Base-by-base conservation (phyloP, 1,284 basidiomycete genomes). In the Rhodotorula sp. region DNA sequence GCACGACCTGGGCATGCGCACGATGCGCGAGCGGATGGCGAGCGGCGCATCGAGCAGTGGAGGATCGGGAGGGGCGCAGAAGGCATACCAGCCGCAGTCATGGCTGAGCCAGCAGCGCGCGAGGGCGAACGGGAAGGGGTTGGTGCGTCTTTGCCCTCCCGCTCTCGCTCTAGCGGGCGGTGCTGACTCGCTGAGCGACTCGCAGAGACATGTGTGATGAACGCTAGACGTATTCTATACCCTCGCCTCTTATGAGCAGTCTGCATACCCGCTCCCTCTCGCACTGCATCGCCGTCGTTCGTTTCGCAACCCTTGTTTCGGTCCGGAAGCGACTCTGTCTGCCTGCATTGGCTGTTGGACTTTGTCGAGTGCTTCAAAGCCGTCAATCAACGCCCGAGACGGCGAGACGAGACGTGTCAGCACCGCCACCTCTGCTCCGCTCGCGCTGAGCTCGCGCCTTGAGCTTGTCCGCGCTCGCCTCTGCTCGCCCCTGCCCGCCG, bases 1-100 rank as follows among this genome's bases (percentile, higher is more conserved):
- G 74, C 91, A 93, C 79, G 84, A 84, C 55, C 81, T 87, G 53
- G 90, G 91, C 5, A 88, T 90, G 85, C 84, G 85, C 57, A 85
- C 84, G 21, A 83, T 87, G 56, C 86, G 90, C 71, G 85, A 84
- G 57, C 83, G 85, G 64, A 81, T 86, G n/a, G 61, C 58, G 14
- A 49, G 45, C 2, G 46, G 23, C 3, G 53, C 50, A 7, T 16
- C 53, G 25, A 79, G 81, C 23, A 73, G 72, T 49, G 10, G 25
- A 5, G 17, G 34, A 34, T 5, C 34, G 34, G 34, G 34, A 34
- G 25, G 19, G 23, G 23, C 7, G 12, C 44, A 48, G 19, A 46
- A 17, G 45, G 74, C 80, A 34, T 78, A 77, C 63, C 82, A 83
- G 66, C 81, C 81, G 53, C 83, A 81, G 19, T 86, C 86, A 49